phyloP scores from a whole-genome alignment of 129 eudicot genomes.

The Helianthus tuberosus region DNA sequence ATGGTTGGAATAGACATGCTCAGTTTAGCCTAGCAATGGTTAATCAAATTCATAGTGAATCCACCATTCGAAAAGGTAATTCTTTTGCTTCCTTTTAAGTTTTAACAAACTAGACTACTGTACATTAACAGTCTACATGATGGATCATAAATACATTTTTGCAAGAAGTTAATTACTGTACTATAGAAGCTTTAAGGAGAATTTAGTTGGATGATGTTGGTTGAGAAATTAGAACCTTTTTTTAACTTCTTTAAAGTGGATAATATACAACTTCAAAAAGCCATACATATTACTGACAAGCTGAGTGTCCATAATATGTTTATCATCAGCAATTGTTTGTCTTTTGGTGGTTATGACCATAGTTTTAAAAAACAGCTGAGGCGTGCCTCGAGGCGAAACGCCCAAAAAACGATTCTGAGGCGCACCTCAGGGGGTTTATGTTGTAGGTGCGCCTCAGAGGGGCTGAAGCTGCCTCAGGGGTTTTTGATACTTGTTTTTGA shows the following conservation, averaged over 20 bases:
- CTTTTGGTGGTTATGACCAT: no score
- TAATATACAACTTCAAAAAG: not conserved
- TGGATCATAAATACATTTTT: not conserved
- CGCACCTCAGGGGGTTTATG: no score
- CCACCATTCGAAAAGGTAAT: conserved; percentile 75
- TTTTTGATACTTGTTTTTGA: no score
- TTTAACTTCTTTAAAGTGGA: not conserved
- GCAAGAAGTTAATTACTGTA: not conserved
- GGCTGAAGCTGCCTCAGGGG: no score
- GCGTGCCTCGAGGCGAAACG: no score
- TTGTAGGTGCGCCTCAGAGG: no score
- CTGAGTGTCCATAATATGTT: conserved; percentile 5
- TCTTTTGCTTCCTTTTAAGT: conserved; percentile 2
- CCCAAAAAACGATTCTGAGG: no score
- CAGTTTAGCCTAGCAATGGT: conserved; percentile 82
- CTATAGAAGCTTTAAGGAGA: not conserved
- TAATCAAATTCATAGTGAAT: conserved; percentile 70
- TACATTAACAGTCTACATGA: not conserved
- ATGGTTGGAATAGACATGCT: conserved; percentile 93
- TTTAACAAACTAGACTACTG: conserved; percentile 10
- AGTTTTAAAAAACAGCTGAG: no score
- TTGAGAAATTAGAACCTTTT: conserved; percentile 9
- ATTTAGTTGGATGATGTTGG: conserved; percentile 10
- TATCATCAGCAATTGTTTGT: not conserved
- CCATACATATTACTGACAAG: conserved; percentile 4